phyloP scores from a whole-genome alignment of 345 rosid species.

The Melastoma malabathricum region DNA sequence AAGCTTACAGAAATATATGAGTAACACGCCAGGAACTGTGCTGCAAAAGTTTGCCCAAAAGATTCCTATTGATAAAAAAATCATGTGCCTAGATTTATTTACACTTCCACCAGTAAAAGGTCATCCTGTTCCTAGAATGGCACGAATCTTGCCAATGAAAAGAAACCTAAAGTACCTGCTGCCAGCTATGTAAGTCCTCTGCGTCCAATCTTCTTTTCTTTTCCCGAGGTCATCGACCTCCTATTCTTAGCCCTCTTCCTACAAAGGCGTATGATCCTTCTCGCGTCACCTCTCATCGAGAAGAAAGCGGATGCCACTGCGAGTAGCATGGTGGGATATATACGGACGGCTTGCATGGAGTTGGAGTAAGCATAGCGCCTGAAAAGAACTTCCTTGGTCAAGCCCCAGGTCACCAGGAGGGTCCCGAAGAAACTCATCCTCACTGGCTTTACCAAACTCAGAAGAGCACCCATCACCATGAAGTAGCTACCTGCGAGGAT shows the following conservation, averaged over 20 bases:
- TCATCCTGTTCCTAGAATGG: too few species aligned
- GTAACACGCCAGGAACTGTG: too few species aligned
- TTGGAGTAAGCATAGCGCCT: conserved; percentile 8
- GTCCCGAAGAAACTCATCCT: conserved; percentile 56
- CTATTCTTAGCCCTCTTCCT: conserved; percentile 11
- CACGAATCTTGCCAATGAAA: too few species aligned
- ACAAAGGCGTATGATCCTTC: conserved; percentile 33
- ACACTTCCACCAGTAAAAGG: too few species aligned
- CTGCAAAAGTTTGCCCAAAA: too few species aligned
- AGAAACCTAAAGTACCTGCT: too few species aligned
- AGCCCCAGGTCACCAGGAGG: conserved; percentile 54
- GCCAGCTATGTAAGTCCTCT: too few species aligned
- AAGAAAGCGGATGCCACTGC: conserved; percentile 42
- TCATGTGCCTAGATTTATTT: too few species aligned
- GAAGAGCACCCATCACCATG: conserved; percentile 54
- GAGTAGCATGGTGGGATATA: conserved; percentile 34
- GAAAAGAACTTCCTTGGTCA: conserved; percentile 26
- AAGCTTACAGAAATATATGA: too few species aligned
- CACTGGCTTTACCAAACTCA: conserved; percentile 30
- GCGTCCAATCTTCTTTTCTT: too few species aligned
- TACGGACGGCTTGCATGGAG: conserved; percentile 9
- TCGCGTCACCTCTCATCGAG: conserved; percentile 50
- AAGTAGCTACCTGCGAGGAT: conserved; percentile 71
- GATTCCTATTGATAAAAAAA: too few species aligned
- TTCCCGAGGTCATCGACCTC: neutral